Base-by-base conservation (phyloP, 164 flowering plant genomes). In the Stephania yunnanensis region DNA sequence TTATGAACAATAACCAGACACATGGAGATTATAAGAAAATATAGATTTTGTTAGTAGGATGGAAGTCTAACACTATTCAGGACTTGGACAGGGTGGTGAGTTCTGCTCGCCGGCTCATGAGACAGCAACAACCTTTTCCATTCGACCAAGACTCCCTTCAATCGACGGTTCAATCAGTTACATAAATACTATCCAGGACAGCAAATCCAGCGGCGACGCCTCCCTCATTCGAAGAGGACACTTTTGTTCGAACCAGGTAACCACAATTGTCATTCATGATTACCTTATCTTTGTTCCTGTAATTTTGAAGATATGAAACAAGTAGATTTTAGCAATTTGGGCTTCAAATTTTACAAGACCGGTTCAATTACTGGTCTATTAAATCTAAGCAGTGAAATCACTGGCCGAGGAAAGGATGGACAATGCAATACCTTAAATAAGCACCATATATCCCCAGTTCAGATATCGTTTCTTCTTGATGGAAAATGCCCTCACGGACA, bases 141-240 rank as follows among this genome's bases (percentile, higher is more conserved):
- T 12, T 25, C 1, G 42, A 4, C 42, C 42, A 36, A 36, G 42
- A 31, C 55, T 17, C 55, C 55, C 55, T 50, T 50, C 55, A 50
- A 50, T 50, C 13, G 15, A 50, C 7, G 55, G 30, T 71, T 48
- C 25, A 30, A 29, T 72, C 67, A 72, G 80, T 87, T 79, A 76
- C 31, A 20, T 95, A 91, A 46, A 93, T 63, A 79, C 99, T 92
- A 75, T 95, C 99, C 81, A 95, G 83, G 70, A 95, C 97, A 2
- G 96, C 97, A 81, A 88, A 95, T 66, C 99, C 99, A 73, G 97
- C 96, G 4, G 89, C 97, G 75, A 93, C 98, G 1, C 99, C 99
- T 66, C 99, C 99, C 81, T 95, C 99, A 76, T 95, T 84, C 58
- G 99, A 90, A 4, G 97, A 89, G 46, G 97, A 87, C 9, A 89